Base-by-base conservation (phyloP, 2,329 filamentous ascomycete genomes). In the Mycosphaerella sp. region DNA sequence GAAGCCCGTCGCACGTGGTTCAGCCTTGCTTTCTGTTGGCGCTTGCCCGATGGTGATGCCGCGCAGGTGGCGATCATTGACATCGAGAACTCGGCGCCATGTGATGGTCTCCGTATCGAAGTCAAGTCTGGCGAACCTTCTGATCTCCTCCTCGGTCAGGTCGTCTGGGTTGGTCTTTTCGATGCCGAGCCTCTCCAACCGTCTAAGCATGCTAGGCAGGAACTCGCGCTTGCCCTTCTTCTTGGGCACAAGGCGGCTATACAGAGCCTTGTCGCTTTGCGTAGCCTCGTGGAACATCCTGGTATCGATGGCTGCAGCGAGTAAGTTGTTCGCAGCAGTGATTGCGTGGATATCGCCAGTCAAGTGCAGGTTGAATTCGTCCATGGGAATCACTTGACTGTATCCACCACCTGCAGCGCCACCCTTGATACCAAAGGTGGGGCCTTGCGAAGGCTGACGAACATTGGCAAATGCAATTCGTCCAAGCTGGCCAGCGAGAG, bases 351-450 rank as follows among this genome's bases (percentile, higher is more conserved):
- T 97, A 68, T 98, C 93, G 64, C 93, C 93, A 49, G 93, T 98
- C 64, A 98, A 75, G 70, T 98, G 93, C 66, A 98, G 76, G 73
- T 98, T 98, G 77, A 98, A 98, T 71, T 98, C 93, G 64, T 98
- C 93, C 93, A 98, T 98, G 53, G 93, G 93, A 64, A 98, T 97
- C 66, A 98, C 93, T 71, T 98, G 93, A 70, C 89, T 95, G 80
- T 97, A 98, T 35, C 93, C 93, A 70, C 93, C 93, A 64, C 93
- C 93, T 50, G 93, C 93, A 53, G 93, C 93, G 64, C 93, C 93
- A 57, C 93, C 93, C 78, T 98, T 98, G 79, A 98, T 97, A 65
- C 93, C 93, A 69, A 98, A 98, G 0, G 93, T 98, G 50, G 93
- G 93, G 4, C 93, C 93, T 74, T 97, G 93, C 64, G 89, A 95